Conservation (phyloP, 2,329 filamentous ascomycete species). For the Fusarium liriodendri region DNA sequence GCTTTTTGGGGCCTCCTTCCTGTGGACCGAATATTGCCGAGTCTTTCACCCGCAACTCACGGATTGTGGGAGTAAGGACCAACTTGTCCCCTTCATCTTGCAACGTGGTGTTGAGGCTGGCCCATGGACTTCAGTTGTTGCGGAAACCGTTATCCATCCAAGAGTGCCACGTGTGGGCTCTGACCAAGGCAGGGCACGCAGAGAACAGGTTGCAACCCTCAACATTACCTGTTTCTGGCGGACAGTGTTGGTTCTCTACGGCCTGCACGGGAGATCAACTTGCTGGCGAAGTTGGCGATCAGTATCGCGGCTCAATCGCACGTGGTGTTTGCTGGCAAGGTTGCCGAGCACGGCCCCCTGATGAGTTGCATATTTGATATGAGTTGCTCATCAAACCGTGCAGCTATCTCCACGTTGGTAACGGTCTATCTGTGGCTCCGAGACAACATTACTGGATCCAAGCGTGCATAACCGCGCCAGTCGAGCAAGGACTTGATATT, state of each 20-base stretch:
- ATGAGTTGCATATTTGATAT: constrained; percentile 35
- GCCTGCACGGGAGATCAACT: not conserved
- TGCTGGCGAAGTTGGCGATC: not conserved
- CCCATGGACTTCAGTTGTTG: constrained; percentile 11
- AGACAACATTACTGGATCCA: constrained; percentile 7
- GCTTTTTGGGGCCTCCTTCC: constrained; percentile 1
- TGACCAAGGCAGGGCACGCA: not conserved
- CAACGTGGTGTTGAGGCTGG: constrained; percentile 31
- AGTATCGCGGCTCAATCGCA: constrained; percentile 15
- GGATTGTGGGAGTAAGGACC: constrained; percentile 15
- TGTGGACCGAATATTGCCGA: constrained; percentile 22
- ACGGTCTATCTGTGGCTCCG: constrained; percentile 9
- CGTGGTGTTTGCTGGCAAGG: constrained; percentile 27
- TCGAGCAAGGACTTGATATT: not conserved
- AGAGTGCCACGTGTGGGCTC: constrained; percentile 7
- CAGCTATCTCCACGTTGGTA: constrained; percentile 31
- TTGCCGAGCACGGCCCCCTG: constrained; percentile 21
- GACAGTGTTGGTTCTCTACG: not conserved
- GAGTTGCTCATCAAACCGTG: constrained; percentile 31
- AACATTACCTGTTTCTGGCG: constrained; percentile 2
- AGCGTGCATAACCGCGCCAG: constrained; percentile 23
- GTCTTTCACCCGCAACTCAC: constrained; percentile 6
- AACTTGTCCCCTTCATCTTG: constrained; percentile 20
- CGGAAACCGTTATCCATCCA: constrained; percentile 16
- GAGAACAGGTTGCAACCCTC: not conserved